phyloP scores from a whole-genome alignment of 2,329 filamentous ascomycete genomes.

The Aureobasidium sp. region DNA sequence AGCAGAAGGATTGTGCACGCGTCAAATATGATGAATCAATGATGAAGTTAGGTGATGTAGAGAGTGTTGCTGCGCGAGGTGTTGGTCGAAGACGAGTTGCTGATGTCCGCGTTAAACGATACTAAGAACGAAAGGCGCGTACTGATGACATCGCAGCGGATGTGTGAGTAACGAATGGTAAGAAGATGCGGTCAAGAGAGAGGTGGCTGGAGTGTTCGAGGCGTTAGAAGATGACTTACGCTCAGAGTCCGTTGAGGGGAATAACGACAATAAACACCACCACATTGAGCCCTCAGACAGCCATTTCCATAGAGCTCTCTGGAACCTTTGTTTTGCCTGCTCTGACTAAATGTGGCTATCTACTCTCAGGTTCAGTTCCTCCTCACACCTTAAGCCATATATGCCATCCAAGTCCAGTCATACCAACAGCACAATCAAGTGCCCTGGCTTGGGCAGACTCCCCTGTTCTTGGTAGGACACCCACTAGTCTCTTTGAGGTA shows the following conservation, averaged over 20 bases:
- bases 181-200: not conserved
- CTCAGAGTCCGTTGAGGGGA: not conserved
- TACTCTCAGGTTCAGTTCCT: not conserved
- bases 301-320: not conserved
- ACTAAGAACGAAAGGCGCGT: not conserved
- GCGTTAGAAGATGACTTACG: not conserved
- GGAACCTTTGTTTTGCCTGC: not conserved
- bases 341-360: not conserved
- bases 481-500: not conserved
- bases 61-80: not conserved
- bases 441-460: not conserved
- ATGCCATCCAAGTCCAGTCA: not conserved
- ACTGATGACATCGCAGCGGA: not conserved
- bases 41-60: not conserved
- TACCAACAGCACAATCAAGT: not conserved
- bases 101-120: not conserved
- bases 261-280: not conserved
- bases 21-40: not conserved
- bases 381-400: not conserved
- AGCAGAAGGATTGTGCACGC: not conserved
- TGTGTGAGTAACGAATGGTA: not conserved
- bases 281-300: not conserved
- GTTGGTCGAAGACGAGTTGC: not conserved
- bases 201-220: not conserved
- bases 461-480: not conserved